Evolutionary conservation across 2,329 filamentous ascomycete genomes (phyloP).

Genomic region (Monosporascus sp.): DNA sequence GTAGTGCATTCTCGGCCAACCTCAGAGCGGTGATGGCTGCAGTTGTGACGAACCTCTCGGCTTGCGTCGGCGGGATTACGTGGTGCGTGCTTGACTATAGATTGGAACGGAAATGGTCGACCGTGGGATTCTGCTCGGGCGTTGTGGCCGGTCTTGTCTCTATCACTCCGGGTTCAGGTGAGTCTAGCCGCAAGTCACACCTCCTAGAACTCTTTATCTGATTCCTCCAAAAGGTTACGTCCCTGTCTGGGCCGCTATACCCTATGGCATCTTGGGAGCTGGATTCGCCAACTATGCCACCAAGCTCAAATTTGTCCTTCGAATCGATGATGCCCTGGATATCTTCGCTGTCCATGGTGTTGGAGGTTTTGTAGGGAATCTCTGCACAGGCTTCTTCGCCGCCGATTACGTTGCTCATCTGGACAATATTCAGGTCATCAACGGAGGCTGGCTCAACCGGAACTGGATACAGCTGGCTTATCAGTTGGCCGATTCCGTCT

Average conservation of each 20-base stretch:
- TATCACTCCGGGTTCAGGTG: slow-evolving; percentile 81
- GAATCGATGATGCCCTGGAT: slow-evolving; percentile 80
- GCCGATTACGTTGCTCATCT: slow-evolving; percentile 79
- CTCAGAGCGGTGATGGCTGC: slow-evolving; percentile 82
- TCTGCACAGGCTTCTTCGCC: slow-evolving; percentile 77
- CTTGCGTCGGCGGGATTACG: slow-evolving; percentile 78
- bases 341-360: slow-evolving; percentile 82
- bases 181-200: slow-evolving; percentile 10
- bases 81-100: slow-evolving; percentile 89
- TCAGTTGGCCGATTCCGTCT: slow-evolving; percentile 76
- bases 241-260: slow-evolving; percentile 75
- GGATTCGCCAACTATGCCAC: slow-evolving; percentile 83
- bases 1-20: slow-evolving; percentile 76
- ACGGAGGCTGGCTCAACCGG: slow-evolving; percentile 77
- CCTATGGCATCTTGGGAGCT: slow-evolving; percentile 74
- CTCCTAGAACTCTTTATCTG: background rate
- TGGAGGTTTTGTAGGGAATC: slow-evolving; percentile 73
- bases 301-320: slow-evolving; percentile 80
- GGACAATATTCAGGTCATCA: slow-evolving; percentile 63
- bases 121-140: slow-evolving; percentile 88
- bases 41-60: slow-evolving; percentile 79
- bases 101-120: slow-evolving; percentile 86
- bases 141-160: slow-evolving; percentile 82
- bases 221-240: slow-evolving; percentile 52
- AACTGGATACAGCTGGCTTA: slow-evolving; percentile 81